Evolutionary conservation across 2,329 filamentous ascomycete species (phyloP).

Genomic region (Botrytis fabae): DNA sequence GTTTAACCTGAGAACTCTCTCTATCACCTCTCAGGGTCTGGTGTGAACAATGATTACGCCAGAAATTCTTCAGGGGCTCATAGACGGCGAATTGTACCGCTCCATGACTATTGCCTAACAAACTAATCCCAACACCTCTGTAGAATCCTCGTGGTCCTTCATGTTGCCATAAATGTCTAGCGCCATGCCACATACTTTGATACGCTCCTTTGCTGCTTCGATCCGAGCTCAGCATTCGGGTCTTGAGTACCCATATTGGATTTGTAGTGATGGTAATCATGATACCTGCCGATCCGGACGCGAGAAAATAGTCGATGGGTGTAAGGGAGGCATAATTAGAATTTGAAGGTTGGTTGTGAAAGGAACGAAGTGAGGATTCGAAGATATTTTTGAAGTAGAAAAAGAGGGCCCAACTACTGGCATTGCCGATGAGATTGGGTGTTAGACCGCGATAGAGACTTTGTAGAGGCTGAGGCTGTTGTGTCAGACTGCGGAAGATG

Average conservation of each 20-base stretch:
- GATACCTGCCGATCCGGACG: slow-evolving; percentile 69
- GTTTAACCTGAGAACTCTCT: slow-evolving; percentile 31
- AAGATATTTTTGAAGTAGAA: slow-evolving; percentile 72
- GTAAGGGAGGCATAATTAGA: slow-evolving; percentile 26
- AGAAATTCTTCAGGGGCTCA: slow-evolving; percentile 62
- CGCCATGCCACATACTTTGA: slow-evolving; percentile 71
- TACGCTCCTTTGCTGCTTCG: slow-evolving; percentile 76
- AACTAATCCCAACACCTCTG: slow-evolving; percentile 76
- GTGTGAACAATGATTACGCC: slow-evolving; percentile 52
- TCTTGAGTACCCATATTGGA: slow-evolving; percentile 98
- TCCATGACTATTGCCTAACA: slow-evolving; percentile 87
- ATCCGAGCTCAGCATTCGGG: slow-evolving; percentile 89
- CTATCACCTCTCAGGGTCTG: slow-evolving; percentile 25
- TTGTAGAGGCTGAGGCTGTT: slow-evolving; percentile 56
- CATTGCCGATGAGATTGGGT: slow-evolving; percentile 89
- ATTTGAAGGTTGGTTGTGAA: slow-evolving; percentile 29
- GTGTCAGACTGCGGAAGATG: slow-evolving; percentile 48
- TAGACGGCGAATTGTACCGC: slow-evolving; percentile 97
- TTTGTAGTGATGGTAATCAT: slow-evolving; percentile 84
- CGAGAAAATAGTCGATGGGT: slow-evolving; percentile 71
- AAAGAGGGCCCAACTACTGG: slow-evolving; percentile 86
- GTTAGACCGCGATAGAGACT: slow-evolving; percentile 87
- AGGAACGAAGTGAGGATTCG: slow-evolving; percentile 45
- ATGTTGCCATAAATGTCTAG: slow-evolving; percentile 61
- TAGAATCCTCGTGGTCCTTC: slow-evolving; percentile 85